phyloP scores from a whole-genome alignment of 495 filamentous ascomycete genomes.

The Penicillium samsonianum region DNA sequence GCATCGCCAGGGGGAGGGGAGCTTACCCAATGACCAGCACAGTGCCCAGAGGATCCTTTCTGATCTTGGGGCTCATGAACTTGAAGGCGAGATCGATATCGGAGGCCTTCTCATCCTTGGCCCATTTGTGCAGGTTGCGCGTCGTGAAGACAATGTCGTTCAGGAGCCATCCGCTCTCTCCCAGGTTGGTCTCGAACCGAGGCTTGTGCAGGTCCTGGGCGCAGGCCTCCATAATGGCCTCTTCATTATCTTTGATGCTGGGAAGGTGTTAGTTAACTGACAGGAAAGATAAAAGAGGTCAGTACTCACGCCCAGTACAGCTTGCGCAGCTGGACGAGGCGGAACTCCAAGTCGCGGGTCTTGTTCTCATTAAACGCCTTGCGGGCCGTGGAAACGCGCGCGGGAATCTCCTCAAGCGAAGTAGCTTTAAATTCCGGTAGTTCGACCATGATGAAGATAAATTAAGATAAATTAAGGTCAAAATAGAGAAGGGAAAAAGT shows the following conservation, averaged over 20 bases:
- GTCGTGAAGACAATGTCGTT: constrained; percentile 77
- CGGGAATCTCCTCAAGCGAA: constrained; percentile 63
- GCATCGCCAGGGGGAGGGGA: not conserved
- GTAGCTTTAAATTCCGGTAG: constrained; percentile 65
- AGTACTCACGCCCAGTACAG: constrained; percentile 80
- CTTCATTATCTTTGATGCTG: constrained; percentile 71
- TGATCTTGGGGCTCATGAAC: constrained; percentile 69
- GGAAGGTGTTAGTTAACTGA: constrained; percentile 7
- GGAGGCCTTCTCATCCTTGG: constrained; percentile 73
- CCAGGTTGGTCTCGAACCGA: constrained; percentile 65
- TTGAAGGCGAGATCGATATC: constrained; percentile 69
- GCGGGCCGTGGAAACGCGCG: constrained; percentile 56
- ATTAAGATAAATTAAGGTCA: constrained; percentile 1
- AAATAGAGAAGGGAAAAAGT: not conserved
- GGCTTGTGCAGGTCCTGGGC: constrained; percentile 74
- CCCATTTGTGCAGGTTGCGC: constrained; percentile 76
- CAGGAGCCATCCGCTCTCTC: constrained; percentile 70
- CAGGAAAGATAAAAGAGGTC: not conserved
- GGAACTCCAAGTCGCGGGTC: constrained; percentile 78
- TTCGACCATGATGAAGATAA: constrained; percentile 21
- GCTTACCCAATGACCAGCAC: constrained; percentile 82
- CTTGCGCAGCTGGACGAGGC: constrained; percentile 82
- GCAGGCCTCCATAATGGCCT: constrained; percentile 68
- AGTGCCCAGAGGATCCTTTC: constrained; percentile 85
- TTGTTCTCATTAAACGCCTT: constrained; percentile 72